Evolutionary conservation across 352 stramenopile genomes (phyloP).

Genomic region (Globisporangium cederbergense): DNA sequence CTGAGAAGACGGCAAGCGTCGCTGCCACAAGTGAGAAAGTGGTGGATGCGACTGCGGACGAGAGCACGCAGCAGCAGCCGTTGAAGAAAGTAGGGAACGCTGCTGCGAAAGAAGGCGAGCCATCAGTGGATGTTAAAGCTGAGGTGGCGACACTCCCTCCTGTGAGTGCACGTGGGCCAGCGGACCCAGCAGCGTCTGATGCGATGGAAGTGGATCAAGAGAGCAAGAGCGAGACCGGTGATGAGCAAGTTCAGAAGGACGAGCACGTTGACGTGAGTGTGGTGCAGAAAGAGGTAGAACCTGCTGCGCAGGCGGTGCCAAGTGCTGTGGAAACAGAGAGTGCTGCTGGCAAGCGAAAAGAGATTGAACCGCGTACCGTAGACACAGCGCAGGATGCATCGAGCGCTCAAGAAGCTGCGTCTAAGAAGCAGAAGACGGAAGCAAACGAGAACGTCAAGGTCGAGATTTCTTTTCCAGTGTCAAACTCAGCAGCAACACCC

Average conservation of each 20-base stretch:
- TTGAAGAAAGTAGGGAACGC: background rate
- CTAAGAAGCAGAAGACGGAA: slow-evolving; percentile 16
- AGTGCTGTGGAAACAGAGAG: background rate
- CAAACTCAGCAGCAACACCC: background rate
- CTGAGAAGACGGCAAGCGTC: background rate
- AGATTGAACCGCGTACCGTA: background rate
- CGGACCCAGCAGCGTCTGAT: background rate
- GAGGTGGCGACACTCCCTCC: background rate
- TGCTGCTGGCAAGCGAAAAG: slow-evolving; percentile 13
- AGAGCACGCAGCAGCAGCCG: background rate
- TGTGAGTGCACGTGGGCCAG: background rate
- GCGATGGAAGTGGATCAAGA: background rate
- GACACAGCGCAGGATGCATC: background rate
- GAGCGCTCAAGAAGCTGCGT: background rate
- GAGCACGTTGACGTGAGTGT: background rate
- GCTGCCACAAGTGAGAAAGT: background rate
- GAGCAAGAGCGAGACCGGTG: background rate
- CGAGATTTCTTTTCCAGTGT: background rate
- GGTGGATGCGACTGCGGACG: background rate
- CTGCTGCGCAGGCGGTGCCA: background rate
- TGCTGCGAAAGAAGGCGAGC: too few species aligned
- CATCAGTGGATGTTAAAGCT: background rate
- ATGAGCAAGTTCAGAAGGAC: background rate
- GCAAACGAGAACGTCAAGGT: slow-evolving; percentile 2
- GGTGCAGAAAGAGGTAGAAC: background rate